Base-by-base conservation (phyloP, 2,329 filamentous ascomycete genomes). In the Penicillium fuscoglaucum region DNA sequence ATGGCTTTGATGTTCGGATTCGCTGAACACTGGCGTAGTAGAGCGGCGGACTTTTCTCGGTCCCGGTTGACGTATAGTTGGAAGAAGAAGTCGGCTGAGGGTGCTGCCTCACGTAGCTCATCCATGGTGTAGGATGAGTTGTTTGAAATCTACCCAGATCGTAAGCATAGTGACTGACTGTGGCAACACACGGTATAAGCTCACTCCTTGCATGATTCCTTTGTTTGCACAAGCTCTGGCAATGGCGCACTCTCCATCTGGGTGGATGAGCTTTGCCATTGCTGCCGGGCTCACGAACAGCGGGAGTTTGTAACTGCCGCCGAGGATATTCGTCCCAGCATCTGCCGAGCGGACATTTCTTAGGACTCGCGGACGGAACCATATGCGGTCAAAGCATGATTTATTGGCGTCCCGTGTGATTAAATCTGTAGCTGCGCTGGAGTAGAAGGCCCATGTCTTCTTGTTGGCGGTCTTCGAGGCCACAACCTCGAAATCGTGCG, bases 371-470 rank as follows among this genome's bases (percentile, higher is more conserved):
- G 85, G 86, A 0, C 87, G 82, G 6, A 89, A 79, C 70, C 79
- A 79, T 61, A 89, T 86, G 28, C 79, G 72, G 41, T 79, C 74
- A 65, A 86, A 87, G 60, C 80, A 76, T 0, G 79, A 76, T 26
- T 76, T 79, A 69, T 89, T 90, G 50, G 78, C 77, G 26, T 78
- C 72, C 2, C 80, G 79, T 48, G 86, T 83, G 39, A 87, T 84
- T 4, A 83, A 66, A 81, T 80, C 87, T 6, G 85, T 88, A 12
- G 87, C 84, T 2, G 86, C 87, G 9, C 85, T 87, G 21, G 84
- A 87, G 68, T 87, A 84, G 67, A 89, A 90, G 0, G 87, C 87
- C 84, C 85, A 89, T n/a, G 86, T 83, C 67, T 90, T 89, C 24
- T 82, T 79, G 9, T 80, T 79, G 48, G 87, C 78, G 6, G 80